Base-by-base conservation (phyloP, 108 stramenopile genomes). In the Skeletonema marinoi region DNA sequence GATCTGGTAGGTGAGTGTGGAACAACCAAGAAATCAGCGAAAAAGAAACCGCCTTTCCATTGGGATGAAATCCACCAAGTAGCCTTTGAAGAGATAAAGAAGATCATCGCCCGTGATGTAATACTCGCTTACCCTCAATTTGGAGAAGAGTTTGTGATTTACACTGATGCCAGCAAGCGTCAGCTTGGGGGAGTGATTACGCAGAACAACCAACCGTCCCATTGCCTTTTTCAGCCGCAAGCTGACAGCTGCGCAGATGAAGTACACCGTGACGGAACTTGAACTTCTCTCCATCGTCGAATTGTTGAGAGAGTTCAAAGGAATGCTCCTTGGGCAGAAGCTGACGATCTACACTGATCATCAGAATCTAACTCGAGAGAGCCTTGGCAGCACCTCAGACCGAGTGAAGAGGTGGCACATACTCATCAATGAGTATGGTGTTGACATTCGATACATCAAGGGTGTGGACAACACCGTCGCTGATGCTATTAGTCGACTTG, bases 271-370 rank as follows among this genome's bases (percentile, higher is more conserved):
- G 12, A 71, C 76, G 6, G 82, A 89, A 65, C 59, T 68, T 25
- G 86, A 89, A 80, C 54, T 89, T 1, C 51, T 89, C 13, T 63
- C 77, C 14, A 83, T 85, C 16, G 78, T 85, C 14, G 88, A 89
- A 83, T 74, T 72, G 25, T 35, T 89, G 6, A 87, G 85, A 65
- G 88, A 85, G 72, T 83, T 70, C 70, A 58, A 69, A 46, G 69
- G 59, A 0, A 84, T 86, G 56, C 73, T 86, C 11, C 75, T 77
- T 25, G 88, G 85, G 13, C 80, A 87, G 33, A 12, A 58, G 38
- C 3, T 78, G 1, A 33, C 44, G 7, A 60, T 77, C 14, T 77
- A 46, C 9, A 77, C 75, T 2, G 68, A 77, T 58, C 69, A 70
- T 38, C 6, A 31, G 17, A 77, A 77, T 73, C 64, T 73, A 0